These are phyloP conservation scores for Aspergillus baeticus DNA, from an alignment of 495 filamentous ascomycete genomes.

Conservation along the genomic window DNA sequence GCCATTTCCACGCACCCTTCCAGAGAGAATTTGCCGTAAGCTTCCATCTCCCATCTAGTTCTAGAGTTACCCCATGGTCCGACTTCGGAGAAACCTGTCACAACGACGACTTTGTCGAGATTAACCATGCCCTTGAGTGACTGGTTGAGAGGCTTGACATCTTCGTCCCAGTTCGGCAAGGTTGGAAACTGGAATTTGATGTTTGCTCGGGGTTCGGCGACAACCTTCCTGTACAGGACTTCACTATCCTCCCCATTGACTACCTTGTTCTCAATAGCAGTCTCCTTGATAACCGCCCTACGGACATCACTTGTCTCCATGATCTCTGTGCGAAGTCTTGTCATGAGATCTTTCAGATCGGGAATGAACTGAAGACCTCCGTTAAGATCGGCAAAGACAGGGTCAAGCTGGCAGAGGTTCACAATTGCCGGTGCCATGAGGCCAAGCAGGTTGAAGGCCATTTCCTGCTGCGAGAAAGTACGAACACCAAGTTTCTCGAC, in stretches of 20 bases:
- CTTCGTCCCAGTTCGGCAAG: conserved; percentile 86
- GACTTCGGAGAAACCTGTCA: conserved; percentile 94
- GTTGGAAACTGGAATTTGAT: conserved; percentile 94
- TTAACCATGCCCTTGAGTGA: conserved; percentile 97
- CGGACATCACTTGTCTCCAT: conserved; percentile 94
- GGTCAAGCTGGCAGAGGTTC: conserved; percentile 92
- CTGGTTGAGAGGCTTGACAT: conserved; percentile 82
- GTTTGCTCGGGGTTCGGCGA: conserved; percentile 91
- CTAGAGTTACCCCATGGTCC: conserved; percentile 98
- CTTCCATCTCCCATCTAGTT: conserved; percentile 99
- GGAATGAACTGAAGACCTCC: conserved; percentile 97
- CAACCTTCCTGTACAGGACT: conserved; percentile 88
- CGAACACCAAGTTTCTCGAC: conserved; percentile 95
- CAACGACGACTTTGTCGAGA: conserved; percentile 93
- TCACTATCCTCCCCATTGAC: conserved; percentile 93
- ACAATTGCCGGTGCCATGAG: conserved; percentile 94
- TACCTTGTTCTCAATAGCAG: conserved; percentile 93
- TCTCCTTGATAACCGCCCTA: conserved; percentile 92
- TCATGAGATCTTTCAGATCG: conserved; percentile 94
- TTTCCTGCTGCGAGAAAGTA: conserved; percentile 98
- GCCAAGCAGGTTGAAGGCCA: conserved; percentile 98
- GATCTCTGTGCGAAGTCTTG: conserved; percentile 81
- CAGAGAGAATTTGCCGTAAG: conserved; percentile 91
- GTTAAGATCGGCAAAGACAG: conserved; percentile 95
- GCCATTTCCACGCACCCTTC: conserved; percentile 99